Evolutionary conservation across 2,329 filamentous ascomycete species (phyloP), one percentile per base, ranked within the genome.

Genomic region (Trichophyton schoenleinii): DNA sequence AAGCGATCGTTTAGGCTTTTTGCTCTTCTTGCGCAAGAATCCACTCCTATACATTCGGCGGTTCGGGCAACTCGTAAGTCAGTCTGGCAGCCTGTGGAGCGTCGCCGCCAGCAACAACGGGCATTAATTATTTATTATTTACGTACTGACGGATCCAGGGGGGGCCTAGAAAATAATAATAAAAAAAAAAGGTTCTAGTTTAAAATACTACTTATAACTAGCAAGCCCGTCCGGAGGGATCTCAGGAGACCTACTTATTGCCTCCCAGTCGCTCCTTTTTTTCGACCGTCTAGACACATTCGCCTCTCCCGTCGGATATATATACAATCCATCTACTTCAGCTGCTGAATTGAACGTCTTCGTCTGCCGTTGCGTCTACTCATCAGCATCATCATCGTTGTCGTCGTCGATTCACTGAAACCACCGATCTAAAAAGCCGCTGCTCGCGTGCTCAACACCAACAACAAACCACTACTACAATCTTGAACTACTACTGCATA

Each of bases 1-100:
- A 36, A 36, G 15, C 5, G 15, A 38, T 9, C 22, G 2, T 34
- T 48, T 55, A 55, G 52, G 52, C 13, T 38, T 55, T 55, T 36
- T 44, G 41, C 41, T 44, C n/a, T n/a, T n/a, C n/a, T 36, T 52
- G 34, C 34, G 34, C 34, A 38, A 38, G 34, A 52, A 53, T 55
- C 52, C 52, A 55, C 52, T 55, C 9, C 52, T 55, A 36, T 36
- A 53, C 28, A 55, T 28, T 55, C 52, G 52, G 52, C 31, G 52
- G 52, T 55, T 55, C 28, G 52, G 52, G 52, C 28, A 36, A 28
- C n/a, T 55, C 52, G 25, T 55, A 36, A 28, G 41, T 44, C 15
- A 7, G 2, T 55, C 28, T 20, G 34, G 34, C 9, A 9, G 34
- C 28, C 34, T 28, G 52, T 55, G 52, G 52, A 55, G 25, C 28